These are phyloP conservation scores for Ceratocystis destructans DNA, from an alignment of 2,329 filamentous ascomycete species.

Conservation along the genomic window DNA sequence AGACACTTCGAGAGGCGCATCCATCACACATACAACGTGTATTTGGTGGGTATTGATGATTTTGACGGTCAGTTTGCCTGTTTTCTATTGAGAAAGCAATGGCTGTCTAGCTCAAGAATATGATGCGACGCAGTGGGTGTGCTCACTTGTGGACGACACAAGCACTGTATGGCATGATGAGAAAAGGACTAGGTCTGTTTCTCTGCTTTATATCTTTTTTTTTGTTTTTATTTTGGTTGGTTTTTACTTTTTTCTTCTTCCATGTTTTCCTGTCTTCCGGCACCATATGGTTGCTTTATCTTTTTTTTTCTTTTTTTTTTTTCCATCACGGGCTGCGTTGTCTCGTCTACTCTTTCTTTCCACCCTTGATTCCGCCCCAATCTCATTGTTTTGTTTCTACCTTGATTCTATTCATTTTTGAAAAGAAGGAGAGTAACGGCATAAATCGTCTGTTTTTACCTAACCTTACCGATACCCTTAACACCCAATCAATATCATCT, in stretches of 20 bases:
- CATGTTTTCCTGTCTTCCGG: not conserved
- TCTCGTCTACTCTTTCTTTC: slow-evolving; percentile 17
- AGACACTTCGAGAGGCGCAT: not conserved
- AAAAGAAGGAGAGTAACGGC: slow-evolving; percentile 15
- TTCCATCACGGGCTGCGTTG: slow-evolving; percentile 3
- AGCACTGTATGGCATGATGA: not conserved
- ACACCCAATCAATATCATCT: slow-evolving; percentile 18
- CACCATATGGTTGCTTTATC: not conserved
- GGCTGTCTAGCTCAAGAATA: not conserved
- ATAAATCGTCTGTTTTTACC: not conserved
- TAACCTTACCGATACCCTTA: slow-evolving; percentile 11
- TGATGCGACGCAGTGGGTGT: slow-evolving; percentile 6
- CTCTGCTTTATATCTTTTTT: slow-evolving; percentile 19
- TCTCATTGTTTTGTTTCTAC: slow-evolving; percentile 16
- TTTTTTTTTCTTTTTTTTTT: slow-evolving; percentile 10
- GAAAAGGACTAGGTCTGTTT: not conserved
- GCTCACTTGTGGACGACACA: not conserved
- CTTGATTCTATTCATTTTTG: slow-evolving; percentile 14
- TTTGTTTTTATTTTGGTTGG: not conserved
- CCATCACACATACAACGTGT: not conserved
- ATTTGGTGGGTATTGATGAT: slow-evolving; percentile 4
- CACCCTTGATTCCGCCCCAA: slow-evolving; percentile 16
- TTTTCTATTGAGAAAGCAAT: not conserved
- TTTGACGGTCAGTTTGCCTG: not conserved
- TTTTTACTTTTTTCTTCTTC: slow-evolving; percentile 1